Conservation (phyloP, 345 rosid species). For the Mangifera indica region DNA sequence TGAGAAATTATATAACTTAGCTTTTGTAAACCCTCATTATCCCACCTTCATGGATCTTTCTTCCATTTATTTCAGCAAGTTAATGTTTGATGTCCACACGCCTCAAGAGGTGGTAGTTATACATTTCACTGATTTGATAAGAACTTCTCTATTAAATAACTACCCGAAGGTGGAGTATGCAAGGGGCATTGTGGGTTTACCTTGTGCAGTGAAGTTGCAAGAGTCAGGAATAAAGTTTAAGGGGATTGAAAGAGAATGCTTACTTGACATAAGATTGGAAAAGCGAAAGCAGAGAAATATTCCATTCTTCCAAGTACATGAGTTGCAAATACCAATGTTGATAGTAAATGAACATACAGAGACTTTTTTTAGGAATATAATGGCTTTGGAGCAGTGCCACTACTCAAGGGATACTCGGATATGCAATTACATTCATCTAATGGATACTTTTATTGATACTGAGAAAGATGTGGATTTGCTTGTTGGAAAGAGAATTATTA, state of each 20-base stretch:
- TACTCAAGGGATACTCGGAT: constrained; percentile 7
- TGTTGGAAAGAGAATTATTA: not conserved
- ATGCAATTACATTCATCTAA: constrained; percentile 4
- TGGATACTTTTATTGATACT: not conserved
- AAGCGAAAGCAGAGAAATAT: not conserved
- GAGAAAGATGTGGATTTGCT: not conserved
- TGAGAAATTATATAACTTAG: not conserved
- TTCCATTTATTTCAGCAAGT: not conserved
- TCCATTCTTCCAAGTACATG: not conserved
- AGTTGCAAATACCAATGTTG: not conserved
- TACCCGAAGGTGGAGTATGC: not conserved
- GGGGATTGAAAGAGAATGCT: not conserved
- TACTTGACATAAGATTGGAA: not conserved
- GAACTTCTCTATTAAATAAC: not conserved
- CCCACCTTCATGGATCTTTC: not conserved
- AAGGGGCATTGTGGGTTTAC: too few relatives aligned
- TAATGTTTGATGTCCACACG: not conserved
- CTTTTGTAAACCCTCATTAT: not conserved
- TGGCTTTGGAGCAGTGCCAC: constrained; percentile 21
- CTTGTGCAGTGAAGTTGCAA: not conserved
- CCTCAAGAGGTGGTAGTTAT: not conserved
- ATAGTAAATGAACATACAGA: not conserved
- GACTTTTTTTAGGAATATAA: constrained; percentile 10
- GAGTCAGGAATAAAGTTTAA: constrained; percentile 11
- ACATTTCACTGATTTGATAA: constrained; percentile 13